Evolutionary conservation across 176 grass and related monocot genomes (phyloP), one percentile per base, ranked within the genome.

Genomic region (Musa troglodytarum): DNA sequence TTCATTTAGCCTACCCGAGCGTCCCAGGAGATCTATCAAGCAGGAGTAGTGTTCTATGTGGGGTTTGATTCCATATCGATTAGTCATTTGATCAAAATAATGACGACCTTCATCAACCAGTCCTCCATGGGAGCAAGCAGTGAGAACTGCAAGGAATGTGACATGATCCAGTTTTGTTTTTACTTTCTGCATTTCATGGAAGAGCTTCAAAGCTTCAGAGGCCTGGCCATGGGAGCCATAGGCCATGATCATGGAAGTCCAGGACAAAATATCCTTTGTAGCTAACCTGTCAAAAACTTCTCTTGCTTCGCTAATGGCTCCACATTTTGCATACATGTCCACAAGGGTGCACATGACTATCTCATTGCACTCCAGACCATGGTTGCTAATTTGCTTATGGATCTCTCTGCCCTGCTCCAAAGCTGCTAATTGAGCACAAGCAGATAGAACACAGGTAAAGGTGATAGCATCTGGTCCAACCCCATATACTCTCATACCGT

Each of bases 181-280:
- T 10, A 10, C 55, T 1, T 73, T 71, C 78, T 64, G 78, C 78
- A 80, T 53, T 80, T 80, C 55, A 26, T 29, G 14, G 55, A 80
- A 73, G 62, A 80, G 78, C 20, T 80, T 49, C 23, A 80, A 69
- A 8, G 78, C 54, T 52, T 80, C 69, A 29, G 20, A 15, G 2
- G 78, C 56, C 23, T 21, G 78, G 10, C 78, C 78, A 65, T 80
- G 78, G 55, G 78, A 80, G 10, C 56, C 78, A 65, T 73, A 80
- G 20, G 78, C 78, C 78, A 80, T 64, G 11, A 80, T 80, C 68
- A 80, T 80, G 69, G 78, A 80, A 80, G 69, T 80, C 68, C 68
- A 80, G 5, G 78, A 80, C 15, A 80, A 49, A 22, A 73, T 28
- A 29, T 80, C 78, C 78, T 73, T 80, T 1, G 59, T 23, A 28